These are phyloP conservation scores for Brassica juncea DNA, from an alignment of 345 rosid species.

Conservation along the genomic window DNA sequence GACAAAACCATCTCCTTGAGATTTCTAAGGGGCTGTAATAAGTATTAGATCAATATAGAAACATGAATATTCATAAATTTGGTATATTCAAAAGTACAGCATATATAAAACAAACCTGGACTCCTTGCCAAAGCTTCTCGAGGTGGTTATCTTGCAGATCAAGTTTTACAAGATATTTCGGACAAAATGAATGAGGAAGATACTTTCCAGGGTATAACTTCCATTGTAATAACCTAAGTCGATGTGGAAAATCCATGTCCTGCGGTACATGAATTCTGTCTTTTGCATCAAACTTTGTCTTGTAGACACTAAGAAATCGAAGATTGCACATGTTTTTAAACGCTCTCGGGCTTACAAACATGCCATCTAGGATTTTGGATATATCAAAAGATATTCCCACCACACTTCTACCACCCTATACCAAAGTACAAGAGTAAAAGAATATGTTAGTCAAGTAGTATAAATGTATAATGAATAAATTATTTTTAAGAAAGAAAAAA, in stretches of 20 bases:
- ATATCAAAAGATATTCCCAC: slow-evolving; percentile 23
- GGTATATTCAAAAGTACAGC: no score
- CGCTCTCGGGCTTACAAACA: background rate
- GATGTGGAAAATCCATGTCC: slow-evolving; percentile 6
- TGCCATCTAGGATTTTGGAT: background rate
- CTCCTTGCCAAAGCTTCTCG: no score
- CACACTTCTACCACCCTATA: slow-evolving; percentile 24
- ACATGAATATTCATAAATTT: no score
- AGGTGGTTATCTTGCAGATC: no score
- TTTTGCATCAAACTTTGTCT: background rate
- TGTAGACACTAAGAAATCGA: slow-evolving; percentile 19
- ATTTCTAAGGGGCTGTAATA: no score
- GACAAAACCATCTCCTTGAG: no score
- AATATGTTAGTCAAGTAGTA: background rate
- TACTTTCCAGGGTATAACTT: slow-evolving; percentile 15
- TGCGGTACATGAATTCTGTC: background rate
- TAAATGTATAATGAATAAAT: background rate
- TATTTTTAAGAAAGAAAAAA: background rate
- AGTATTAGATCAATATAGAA: no score
- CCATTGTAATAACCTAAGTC: slow-evolving; percentile 30
- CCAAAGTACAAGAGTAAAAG: background rate
- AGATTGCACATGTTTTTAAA: background rate
- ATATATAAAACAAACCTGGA: no score
- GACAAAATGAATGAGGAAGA: slow-evolving; percentile 23
- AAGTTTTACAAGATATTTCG: slow-evolving; percentile 23